Evolutionary conservation across 148 eudicot species (phyloP).

Genomic region (Chenopodium formosanum): DNA sequence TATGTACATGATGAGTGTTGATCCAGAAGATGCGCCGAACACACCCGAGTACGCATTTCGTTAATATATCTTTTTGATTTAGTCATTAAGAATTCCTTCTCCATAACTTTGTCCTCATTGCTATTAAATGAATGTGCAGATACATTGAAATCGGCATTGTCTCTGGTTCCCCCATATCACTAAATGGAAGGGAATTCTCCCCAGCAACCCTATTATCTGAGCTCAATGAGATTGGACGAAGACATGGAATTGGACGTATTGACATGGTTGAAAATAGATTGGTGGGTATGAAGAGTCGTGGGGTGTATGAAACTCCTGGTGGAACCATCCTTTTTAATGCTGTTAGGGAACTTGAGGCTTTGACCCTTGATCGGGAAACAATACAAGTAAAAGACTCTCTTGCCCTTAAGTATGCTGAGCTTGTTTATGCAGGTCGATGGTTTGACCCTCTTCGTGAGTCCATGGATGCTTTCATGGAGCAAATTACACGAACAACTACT

Average conservation of each 20-base stretch:
- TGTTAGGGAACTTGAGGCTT: conserved; percentile 68
- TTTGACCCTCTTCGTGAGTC: conserved; percentile 82
- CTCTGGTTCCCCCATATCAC: conserved; percentile 74
- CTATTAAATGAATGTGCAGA: conserved; percentile 32
- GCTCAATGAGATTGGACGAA: conserved; percentile 74
- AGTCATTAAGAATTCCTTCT: background rate
- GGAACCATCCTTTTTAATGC: conserved; percentile 82
- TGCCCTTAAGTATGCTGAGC: conserved; percentile 83
- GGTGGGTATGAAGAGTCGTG: conserved; percentile 93
- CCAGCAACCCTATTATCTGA: conserved; percentile 77
- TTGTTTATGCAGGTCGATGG: conserved; percentile 91
- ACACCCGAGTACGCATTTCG: conserved; percentile 62
- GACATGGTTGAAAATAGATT: conserved; percentile 94
- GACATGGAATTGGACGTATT: conserved; percentile 74
- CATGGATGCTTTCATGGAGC: conserved; percentile 80
- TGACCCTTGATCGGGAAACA: conserved; percentile 81
- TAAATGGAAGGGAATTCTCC: conserved; percentile 74
- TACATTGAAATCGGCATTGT: conserved; percentile 78
- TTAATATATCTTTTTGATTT: background rate
- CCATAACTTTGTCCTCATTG: background rate
- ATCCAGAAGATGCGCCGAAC: conserved; percentile 88
- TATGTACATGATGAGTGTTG: conserved; percentile 91
- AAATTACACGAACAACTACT: conserved; percentile 64
- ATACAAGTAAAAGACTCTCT: conserved; percentile 68
- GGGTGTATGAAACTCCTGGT: conserved; percentile 93